Conservation (phyloP, 768 basidiomycete genomes). For the Podaxis pistillaris region DNA sequence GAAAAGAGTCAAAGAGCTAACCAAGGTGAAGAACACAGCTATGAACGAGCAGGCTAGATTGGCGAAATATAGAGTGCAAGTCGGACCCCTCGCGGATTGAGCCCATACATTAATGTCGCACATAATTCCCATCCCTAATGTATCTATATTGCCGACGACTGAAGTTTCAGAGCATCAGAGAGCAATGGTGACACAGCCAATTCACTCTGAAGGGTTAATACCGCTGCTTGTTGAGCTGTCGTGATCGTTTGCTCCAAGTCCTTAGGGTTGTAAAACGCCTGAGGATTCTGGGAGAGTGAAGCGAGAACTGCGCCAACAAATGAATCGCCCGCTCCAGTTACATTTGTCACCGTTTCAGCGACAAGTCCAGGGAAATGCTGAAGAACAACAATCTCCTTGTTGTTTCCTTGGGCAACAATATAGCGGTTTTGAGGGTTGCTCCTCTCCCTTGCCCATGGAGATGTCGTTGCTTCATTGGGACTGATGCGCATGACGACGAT, state of each 20-base stretch:
- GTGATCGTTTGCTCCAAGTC: conserved; percentile 44
- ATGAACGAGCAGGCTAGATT: conserved; percentile 51
- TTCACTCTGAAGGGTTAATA: conserved; percentile 54
- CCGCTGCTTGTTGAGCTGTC: conserved; percentile 64
- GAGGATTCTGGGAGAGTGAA: conserved; percentile 44
- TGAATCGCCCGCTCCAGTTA: conserved; percentile 92
- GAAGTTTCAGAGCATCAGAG: conserved; percentile 30
- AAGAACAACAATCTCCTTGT: conserved; percentile 53
- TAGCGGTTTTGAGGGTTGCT: conserved; percentile 46
- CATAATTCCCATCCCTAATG: not conserved
- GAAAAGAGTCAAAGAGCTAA: conserved; percentile 44
- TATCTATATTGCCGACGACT: conserved; percentile 4
- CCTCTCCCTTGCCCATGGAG: conserved; percentile 49
- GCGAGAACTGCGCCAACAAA: conserved; percentile 85
- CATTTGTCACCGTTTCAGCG: conserved; percentile 52
- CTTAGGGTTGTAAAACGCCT: conserved; percentile 43
- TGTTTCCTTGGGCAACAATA: conserved; percentile 49
- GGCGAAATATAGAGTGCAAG: conserved; percentile 54
- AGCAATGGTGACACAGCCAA: conserved; percentile 67
- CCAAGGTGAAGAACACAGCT: conserved; percentile 26
- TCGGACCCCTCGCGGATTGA: conserved; percentile 48
- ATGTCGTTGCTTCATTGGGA: conserved; percentile 34
- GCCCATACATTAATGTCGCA: not conserved
- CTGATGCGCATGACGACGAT: conserved; percentile 59
- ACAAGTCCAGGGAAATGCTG: conserved; percentile 69